Evolutionary conservation across 164 flowering plant genomes (phyloP).

Genomic region (Magnolia changhungtana): DNA sequence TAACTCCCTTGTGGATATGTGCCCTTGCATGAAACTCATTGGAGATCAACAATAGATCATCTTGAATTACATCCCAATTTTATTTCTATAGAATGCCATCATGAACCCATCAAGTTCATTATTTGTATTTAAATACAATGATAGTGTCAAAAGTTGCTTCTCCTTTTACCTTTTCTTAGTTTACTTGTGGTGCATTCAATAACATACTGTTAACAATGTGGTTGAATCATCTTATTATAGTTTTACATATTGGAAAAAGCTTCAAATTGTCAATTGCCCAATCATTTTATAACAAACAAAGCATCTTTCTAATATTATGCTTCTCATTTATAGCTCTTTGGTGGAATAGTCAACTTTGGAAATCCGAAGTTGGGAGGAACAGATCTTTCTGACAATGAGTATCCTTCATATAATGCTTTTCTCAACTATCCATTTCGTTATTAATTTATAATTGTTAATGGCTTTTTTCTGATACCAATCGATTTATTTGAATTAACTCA

Average conservation of each 20-base stretch:
- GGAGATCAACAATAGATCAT: no score
- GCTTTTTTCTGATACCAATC: neutral
- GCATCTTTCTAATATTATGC: conserved; percentile 1
- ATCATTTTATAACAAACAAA: neutral
- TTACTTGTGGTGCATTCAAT: neutral
- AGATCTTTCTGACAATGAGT: conserved; percentile 71
- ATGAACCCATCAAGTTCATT: neutral
- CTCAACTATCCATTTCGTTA: no score
- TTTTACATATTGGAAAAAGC: neutral
- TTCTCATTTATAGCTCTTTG: conserved; percentile 59
- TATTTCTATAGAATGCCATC: no score
- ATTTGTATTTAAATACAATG: neutral
- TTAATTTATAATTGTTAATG: neutral
- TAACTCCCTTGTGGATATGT: no score
- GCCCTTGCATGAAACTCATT: no score
- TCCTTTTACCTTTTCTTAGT: neutral
- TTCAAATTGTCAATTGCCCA: neutral
- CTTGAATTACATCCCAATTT: no score
- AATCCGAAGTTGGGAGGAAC: conserved; percentile 57
- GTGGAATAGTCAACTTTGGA: conserved; percentile 87
- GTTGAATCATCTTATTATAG: neutral
- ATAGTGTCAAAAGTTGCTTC: neutral
- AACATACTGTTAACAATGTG: neutral
- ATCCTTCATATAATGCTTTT: conserved; percentile 47
- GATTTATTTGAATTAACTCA: neutral